phyloP scores from a whole-genome alignment of 1,284 basidiomycete genomes.

The Caloboletus inedulis region DNA sequence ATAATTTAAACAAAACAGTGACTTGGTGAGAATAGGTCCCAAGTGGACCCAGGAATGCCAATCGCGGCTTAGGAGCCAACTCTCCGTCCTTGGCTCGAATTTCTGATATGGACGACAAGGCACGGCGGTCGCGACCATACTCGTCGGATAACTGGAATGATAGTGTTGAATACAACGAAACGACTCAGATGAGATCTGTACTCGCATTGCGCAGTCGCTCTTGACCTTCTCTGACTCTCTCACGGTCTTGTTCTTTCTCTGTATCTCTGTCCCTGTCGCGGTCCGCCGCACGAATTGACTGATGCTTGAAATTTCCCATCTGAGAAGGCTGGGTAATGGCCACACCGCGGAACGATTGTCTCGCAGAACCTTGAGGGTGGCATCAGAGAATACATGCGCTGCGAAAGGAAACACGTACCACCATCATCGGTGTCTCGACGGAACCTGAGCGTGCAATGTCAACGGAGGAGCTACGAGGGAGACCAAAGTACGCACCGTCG shows the following conservation, averaged over 20 bases:
- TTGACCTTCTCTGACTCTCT: conserved; percentile 72
- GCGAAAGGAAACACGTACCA: conserved; percentile 40
- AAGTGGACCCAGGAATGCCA: conserved; percentile 63
- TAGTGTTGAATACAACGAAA: conserved; percentile 10
- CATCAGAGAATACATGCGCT: conserved; percentile 15
- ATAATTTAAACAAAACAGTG: conserved; percentile 5
- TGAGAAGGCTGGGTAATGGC: conserved; percentile 73
- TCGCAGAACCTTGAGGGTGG: conserved; percentile 45
- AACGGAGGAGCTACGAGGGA: conserved; percentile 55
- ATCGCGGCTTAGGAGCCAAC: conserved; percentile 41
- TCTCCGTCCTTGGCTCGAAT: conserved; percentile 68
- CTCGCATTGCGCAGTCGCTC: conserved; percentile 71
- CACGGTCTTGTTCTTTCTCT: conserved; percentile 65
- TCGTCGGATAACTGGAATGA: conserved; percentile 72
- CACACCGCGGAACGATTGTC: conserved; percentile 67
- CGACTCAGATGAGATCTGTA: conserved; percentile 15
- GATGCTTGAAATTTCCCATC: conserved; percentile 87
- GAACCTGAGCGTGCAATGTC: conserved; percentile 50
- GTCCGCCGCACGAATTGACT: conserved; percentile 68
- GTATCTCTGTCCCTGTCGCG: conserved; percentile 57
- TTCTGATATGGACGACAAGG: conserved; percentile 43
- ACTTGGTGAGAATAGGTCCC: conserved; percentile 81
- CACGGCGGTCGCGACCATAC: conserved; percentile 77
- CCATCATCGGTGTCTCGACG: conserved; percentile 72
- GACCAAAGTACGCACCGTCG: conserved; percentile 64